These are phyloP conservation scores for Phytopythium oedochilum DNA, from an alignment of 352 stramenopile species.

Conservation along the genomic window DNA sequence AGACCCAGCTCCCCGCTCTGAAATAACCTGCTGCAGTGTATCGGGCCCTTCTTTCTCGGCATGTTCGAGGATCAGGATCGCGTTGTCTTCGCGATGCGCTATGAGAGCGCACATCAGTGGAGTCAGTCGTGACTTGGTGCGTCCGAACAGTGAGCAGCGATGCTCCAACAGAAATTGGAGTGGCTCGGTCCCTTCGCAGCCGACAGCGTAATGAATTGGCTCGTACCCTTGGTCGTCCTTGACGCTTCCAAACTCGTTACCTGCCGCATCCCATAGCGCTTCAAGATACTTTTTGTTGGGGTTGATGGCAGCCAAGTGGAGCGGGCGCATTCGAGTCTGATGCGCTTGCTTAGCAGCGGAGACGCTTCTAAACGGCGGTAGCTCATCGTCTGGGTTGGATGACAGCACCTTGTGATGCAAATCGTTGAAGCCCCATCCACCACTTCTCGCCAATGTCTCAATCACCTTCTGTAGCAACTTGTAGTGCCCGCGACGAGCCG, in stretches of 20 bases:
- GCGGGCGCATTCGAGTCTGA: constrained; percentile 53
- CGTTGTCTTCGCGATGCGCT: constrained; percentile 45
- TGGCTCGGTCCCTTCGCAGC: constrained; percentile 40
- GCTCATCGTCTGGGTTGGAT: constrained; percentile 20
- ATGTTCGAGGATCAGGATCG: constrained; percentile 58
- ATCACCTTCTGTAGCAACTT: constrained; percentile 41
- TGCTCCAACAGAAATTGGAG: constrained; percentile 60
- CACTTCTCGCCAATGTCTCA: constrained; percentile 39
- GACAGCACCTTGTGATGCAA: constrained; percentile 57
- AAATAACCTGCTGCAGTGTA: constrained; percentile 27
- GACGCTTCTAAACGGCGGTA: constrained; percentile 49
- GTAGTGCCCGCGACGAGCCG: constrained; percentile 39
- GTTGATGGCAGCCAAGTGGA: constrained; percentile 76
- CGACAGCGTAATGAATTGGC: constrained; percentile 64
- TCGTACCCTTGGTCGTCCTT: constrained; percentile 63
- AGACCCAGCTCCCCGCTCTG: constrained; percentile 40
- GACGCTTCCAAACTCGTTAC: constrained; percentile 38
- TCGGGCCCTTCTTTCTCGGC: constrained; percentile 28
- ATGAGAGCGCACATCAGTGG: constrained; percentile 55
- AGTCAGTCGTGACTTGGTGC: constrained; percentile 57
- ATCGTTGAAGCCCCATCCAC: constrained; percentile 60
- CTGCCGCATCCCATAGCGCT: constrained; percentile 45
- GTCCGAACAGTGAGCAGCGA: constrained; percentile 45
- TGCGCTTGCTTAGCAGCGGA: constrained; percentile 67
- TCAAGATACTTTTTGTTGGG: constrained; percentile 64